Evolutionary conservation across 345 rosid genomes (phyloP).

Genomic region (Moricandia arvensis): DNA sequence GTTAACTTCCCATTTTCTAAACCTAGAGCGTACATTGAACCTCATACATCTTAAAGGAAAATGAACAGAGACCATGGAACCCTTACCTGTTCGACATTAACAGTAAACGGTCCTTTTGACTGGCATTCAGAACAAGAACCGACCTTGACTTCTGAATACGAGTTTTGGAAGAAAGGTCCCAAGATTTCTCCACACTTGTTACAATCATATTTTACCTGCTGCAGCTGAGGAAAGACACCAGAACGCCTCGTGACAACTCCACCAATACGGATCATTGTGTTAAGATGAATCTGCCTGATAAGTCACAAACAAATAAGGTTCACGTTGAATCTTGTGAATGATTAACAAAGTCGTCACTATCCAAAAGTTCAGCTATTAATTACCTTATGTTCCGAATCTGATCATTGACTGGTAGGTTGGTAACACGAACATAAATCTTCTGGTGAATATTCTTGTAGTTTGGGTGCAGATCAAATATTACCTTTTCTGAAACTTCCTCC

Average conservation of each 20-base stretch:
- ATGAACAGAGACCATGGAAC: background rate
- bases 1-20: slow-evolving; percentile 1
- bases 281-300: slow-evolving; percentile 91
- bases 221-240: slow-evolving; percentile 98
- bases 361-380: background rate
- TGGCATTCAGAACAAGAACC: slow-evolving; percentile 99
- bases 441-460: slow-evolving; percentile 84
- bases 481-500: slow-evolving; percentile 83
- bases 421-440: slow-evolving; percentile 79
- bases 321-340: background rate
- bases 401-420: slow-evolving; percentile 91
- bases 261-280: slow-evolving; percentile 96
- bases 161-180: slow-evolving; percentile 96
- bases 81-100: slow-evolving; percentile 87
- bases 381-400: slow-evolving; percentile 94
- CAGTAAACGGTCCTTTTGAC: slow-evolving; percentile 95
- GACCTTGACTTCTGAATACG: slow-evolving; percentile 96
- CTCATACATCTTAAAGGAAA: background rate
- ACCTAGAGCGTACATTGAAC: background rate
- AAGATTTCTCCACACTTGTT: slow-evolving; percentile 86
- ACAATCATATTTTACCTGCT: slow-evolving; percentile 97
- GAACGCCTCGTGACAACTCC: slow-evolving; percentile 97
- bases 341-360: background rate
- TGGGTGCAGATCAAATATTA: slow-evolving; percentile 83
- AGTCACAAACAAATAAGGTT: slow-evolving; percentile 1